Conservation (phyloP, 306 rosid species). For the peach (Prunus persica) region Prunus_persica_NCBIv2 NC_034015.1:14867501-14868000, state of each 20-base stretch:
- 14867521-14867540: too few species aligned
- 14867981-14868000: not conserved
- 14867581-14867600: not conserved
- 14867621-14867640: not conserved
- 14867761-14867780: not conserved
- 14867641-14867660: not conserved
- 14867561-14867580: not conserved
- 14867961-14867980: not conserved
- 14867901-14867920: not conserved
- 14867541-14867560: not conserved
- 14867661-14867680: not conserved
- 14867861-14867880: not conserved
- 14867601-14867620: not conserved
- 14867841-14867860: not conserved
- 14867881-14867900: not conserved
- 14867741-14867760: slow-evolving; percentile 2
- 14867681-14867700: not conserved
- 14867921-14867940: slow-evolving; percentile 14
- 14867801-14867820: not conserved
- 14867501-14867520: not conserved
- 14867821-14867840: not conserved
- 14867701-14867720: not conserved
- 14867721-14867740: not conserved
- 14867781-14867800: not conserved
- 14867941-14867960: not conserved